Percentiles rank a stretch among this genome's conserved stretches.
Conservation (phyloP, 2,329 filamentous ascomycete genomes). For the Diaporthe sp. region DNA sequence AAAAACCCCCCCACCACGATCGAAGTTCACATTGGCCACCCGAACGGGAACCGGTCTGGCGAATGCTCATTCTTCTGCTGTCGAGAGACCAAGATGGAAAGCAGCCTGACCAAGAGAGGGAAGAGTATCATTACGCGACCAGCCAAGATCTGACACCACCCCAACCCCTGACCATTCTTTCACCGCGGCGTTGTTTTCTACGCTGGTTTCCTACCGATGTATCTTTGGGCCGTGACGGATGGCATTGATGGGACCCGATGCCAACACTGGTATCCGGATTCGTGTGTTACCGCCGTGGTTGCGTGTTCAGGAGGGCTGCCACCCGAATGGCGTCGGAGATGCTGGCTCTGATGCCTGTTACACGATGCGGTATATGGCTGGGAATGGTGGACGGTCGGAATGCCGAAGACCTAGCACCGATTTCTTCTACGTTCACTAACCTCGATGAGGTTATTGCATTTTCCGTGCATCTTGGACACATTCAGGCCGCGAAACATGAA, state of each 20-base stretch:
- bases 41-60: background rate
- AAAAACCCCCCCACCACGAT: background rate
- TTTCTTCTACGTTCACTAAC: background rate
- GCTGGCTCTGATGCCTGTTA: background rate
- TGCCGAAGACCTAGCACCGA: background rate
- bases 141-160: background rate
- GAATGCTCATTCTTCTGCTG: background rate
- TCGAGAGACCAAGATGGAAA: background rate
- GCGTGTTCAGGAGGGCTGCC: too few species aligned
- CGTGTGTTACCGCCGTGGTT: background rate
- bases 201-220: background rate
- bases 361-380: background rate
- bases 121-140: background rate
- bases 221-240: background rate
- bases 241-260: background rate
- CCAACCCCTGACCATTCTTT: background rate
- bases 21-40: background rate
- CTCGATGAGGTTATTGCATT: background rate
- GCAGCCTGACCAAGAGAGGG: background rate
- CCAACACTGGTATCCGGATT: background rate
- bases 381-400: background rate
- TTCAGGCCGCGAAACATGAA: too few species aligned
- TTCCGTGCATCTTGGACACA: too few species aligned
- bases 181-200: background rate
- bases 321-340: constrained; percentile 15